Conservation (phyloP, 345 rosid species). For the Rhodamnia argentea region DNA sequence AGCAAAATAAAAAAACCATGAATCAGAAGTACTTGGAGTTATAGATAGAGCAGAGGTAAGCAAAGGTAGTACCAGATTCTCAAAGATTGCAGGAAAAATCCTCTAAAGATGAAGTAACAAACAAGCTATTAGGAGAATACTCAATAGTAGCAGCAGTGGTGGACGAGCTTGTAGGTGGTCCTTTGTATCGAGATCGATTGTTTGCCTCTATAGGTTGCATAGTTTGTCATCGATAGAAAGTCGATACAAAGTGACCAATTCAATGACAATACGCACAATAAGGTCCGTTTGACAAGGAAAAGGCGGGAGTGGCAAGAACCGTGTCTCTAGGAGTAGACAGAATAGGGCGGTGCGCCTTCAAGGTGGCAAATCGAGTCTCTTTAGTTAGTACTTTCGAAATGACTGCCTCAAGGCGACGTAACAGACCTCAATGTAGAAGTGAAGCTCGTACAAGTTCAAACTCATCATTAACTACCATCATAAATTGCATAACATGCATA, state of each 20-base stretch:
- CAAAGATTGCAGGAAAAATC: background rate
- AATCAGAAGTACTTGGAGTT: background rate
- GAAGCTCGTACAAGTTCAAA: background rate
- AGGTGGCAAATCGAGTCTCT: background rate
- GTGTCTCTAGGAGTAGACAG: accelerated
- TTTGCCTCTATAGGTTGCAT: background rate
- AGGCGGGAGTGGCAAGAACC: background rate
- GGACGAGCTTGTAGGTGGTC: background rate
- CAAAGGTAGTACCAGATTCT: background rate
- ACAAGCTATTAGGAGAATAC: background rate
- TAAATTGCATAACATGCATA: accelerated
- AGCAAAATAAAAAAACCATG: background rate
- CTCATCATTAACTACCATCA: background rate
- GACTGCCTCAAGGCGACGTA: background rate
- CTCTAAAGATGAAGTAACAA: background rate
- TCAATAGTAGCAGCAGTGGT: background rate
- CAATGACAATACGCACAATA: background rate
- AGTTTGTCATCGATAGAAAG: background rate
- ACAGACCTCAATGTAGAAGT: background rate
- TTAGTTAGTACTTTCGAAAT: accelerated
- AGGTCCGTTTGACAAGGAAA: background rate
- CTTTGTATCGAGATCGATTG: background rate
- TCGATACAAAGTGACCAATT: background rate
- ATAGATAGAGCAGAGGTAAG: accelerated
- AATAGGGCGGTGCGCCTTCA: background rate